phyloP scores from a whole-genome alignment of 2,329 filamentous ascomycete genomes.

The Fusarium stilboides region DNA sequence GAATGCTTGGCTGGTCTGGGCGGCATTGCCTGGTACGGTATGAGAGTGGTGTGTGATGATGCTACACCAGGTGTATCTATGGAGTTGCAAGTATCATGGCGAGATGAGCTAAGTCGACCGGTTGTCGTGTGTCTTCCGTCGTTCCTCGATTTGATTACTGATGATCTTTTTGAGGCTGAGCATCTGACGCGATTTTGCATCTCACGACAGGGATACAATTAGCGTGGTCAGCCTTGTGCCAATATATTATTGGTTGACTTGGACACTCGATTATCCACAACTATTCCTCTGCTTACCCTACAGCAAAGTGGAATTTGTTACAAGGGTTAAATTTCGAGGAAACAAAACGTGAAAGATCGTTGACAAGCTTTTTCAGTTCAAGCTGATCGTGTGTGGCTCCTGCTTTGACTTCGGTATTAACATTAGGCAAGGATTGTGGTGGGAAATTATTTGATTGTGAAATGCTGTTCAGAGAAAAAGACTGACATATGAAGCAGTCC shows the following conservation, averaged over 20 bases:
- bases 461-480: no score
- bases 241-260: background rate
- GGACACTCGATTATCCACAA: background rate
- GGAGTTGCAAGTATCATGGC: background rate
- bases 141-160: background rate
- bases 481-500: no score
- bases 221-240: background rate
- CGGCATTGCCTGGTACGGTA: conserved; percentile 9
- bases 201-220: background rate
- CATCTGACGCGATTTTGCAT: background rate
- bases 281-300: background rate
- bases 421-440: no score
- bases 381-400: no score
- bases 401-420: no score
- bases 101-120: no score
- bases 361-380: no score
- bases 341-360: no score
- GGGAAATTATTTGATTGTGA: no score
- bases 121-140: background rate
- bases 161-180: background rate
- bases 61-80: background rate
- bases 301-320: background rate
- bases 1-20: conserved; percentile 7
- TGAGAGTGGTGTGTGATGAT: background rate
- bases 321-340: background rate